Conservation (phyloP, 2,329 filamentous ascomycete genomes). For the Endoconidiophora laricicola region DNA sequence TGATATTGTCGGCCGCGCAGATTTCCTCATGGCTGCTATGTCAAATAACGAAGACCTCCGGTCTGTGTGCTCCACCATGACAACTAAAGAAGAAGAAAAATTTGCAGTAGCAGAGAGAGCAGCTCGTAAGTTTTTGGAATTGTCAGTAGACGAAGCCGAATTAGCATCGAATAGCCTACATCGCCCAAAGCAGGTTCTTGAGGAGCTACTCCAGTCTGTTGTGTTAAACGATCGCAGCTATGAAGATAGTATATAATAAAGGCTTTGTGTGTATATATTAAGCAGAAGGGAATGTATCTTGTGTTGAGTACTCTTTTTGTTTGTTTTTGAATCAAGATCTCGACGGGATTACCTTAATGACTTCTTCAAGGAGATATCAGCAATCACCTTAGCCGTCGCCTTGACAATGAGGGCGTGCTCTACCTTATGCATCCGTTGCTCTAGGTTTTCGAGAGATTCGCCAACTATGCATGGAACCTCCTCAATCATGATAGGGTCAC, state of each 20-base stretch:
- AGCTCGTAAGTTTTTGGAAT: constrained; percentile 39
- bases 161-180: neutral
- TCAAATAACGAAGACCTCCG: constrained; percentile 61
- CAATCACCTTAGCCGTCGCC: constrained; percentile 39
- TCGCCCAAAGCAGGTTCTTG: constrained; percentile 9
- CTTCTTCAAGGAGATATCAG: constrained; percentile 22
- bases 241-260: neutral
- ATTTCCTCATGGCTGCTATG: constrained; percentile 51
- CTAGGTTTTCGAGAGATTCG: constrained; percentile 47
- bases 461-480: constrained; percentile 51
- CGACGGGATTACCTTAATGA: constrained; percentile 4
- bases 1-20: constrained; percentile 57
- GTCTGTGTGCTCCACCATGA: constrained; percentile 51
- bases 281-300: neutral
- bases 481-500: constrained; percentile 51
- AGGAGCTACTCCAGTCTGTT: constrained; percentile 1
- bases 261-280: too few relatives aligned
- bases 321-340: neutral
- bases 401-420: constrained; percentile 71
- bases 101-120: constrained; percentile 50
- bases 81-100: constrained; percentile 34
- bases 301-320: neutral
- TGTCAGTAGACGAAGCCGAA: neutral
- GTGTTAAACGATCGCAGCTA: neutral
- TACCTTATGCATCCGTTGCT: constrained; percentile 54